Percentiles rank a stretch among this genome's conserved stretches.
phyloP scores from a whole-genome alignment of 257 asterid species.

The Ehretia macrophylla region DNA sequence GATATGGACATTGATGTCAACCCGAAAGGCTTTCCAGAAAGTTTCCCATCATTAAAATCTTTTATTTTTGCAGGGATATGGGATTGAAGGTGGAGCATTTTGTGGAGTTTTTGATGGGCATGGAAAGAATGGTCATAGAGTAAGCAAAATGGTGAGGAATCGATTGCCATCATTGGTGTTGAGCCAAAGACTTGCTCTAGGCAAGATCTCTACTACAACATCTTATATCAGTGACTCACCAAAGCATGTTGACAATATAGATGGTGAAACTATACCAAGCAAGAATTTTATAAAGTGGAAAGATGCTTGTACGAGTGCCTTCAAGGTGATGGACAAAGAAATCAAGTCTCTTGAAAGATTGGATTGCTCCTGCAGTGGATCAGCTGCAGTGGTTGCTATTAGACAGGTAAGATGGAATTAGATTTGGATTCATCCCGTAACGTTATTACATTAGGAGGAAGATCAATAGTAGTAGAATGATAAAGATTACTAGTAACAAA shows the following conservation, averaged over 20 bases:
- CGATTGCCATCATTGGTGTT: slow-evolving; percentile 57
- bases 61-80: slow-evolving; percentile 50
- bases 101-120: slow-evolving; percentile 88
- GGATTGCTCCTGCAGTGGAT: slow-evolving; percentile 74
- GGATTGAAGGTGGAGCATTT: slow-evolving; percentile 53
- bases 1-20: too few relatives aligned
- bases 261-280: not conserved
- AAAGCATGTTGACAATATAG: not conserved
- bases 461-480: too few relatives aligned
- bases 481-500: too few relatives aligned
- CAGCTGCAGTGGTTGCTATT: slow-evolving; percentile 55
- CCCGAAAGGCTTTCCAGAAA: too few relatives aligned
- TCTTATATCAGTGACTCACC: slow-evolving; percentile 1
- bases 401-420: slow-evolving; percentile 52
- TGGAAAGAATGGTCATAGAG: slow-evolving; percentile 64
- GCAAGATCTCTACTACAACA: slow-evolving; percentile 18
- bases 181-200: slow-evolving; percentile 37
- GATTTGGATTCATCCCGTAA: not conserved
- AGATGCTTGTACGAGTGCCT: slow-evolving; percentile 57
- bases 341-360: slow-evolving; percentile 40
- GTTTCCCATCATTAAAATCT: too few relatives aligned
- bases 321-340: slow-evolving; percentile 64
- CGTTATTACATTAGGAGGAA: too few relatives aligned
- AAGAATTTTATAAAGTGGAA: slow-evolving; percentile 38
- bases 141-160: slow-evolving; percentile 66